Percentiles rank a stretch among this genome's conserved stretches.
Evolutionary conservation across 108 stramenopile species (phyloP).

Genomic region (Fistulifera solaris): DNA sequence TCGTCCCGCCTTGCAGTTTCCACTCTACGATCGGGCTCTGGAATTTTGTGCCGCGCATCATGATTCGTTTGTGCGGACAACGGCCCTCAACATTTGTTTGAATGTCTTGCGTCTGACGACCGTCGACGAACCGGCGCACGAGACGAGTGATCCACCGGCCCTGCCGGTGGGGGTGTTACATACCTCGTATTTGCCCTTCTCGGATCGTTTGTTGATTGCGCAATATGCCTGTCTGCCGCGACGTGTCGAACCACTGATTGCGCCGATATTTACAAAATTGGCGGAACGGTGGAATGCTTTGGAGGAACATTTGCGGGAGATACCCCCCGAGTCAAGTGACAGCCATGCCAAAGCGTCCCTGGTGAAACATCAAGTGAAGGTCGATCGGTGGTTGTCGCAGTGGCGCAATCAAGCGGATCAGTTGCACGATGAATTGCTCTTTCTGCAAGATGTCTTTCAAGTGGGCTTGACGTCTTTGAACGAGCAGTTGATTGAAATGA

Average conservation of each 20-base stretch:
- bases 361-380: constrained; percentile 22
- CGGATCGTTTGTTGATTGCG: constrained; percentile 74
- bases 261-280: constrained; percentile 65
- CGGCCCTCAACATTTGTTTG: constrained; percentile 86
- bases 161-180: constrained; percentile 62
- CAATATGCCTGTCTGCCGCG: constrained; percentile 67
- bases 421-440: constrained; percentile 72
- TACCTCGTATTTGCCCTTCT: constrained; percentile 52
- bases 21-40: constrained; percentile 73
- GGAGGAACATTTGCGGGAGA: constrained; percentile 56
- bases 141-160: constrained; percentile 11
- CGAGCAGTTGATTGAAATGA: constrained; percentile 83
- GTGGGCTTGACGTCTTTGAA: constrained; percentile 77
- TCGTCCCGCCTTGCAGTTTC: constrained; percentile 32
- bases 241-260: constrained; percentile 59
- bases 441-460: constrained; percentile 69
- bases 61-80: constrained; percentile 78
- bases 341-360: constrained; percentile 23
- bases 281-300: constrained; percentile 66
- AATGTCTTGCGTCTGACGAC: constrained; percentile 75
- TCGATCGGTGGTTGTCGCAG: constrained; percentile 19
- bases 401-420: constrained; percentile 51
- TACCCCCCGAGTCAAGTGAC: background rate
- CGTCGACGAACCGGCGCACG: constrained; percentile 9
- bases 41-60: constrained; percentile 76